Evolutionary conservation across 2,329 filamentous ascomycete genomes (phyloP).

Genomic region (Fusarium sp.): DNA sequence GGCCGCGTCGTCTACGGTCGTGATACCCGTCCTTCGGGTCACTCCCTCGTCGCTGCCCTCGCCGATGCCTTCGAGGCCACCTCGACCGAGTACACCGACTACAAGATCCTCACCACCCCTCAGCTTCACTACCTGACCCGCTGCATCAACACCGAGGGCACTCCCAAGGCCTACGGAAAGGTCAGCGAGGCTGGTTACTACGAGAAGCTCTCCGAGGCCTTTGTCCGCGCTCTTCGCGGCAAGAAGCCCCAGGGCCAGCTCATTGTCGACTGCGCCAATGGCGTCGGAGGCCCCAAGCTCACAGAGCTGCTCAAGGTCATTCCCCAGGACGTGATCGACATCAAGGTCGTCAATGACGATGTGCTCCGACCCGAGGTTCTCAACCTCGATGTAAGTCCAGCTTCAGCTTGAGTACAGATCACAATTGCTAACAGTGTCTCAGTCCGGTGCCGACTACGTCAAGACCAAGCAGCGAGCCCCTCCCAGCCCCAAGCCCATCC

Average conservation of each 20-base stretch:
- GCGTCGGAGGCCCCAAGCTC: slow-evolving; percentile 93
- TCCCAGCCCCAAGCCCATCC: slow-evolving; percentile 79
- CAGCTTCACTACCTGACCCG: slow-evolving; percentile 97
- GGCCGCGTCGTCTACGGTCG: slow-evolving; percentile 89
- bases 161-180: slow-evolving; percentile 86
- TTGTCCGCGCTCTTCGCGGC: slow-evolving; percentile 83
- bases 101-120: slow-evolving; percentile 93
- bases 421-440: slow-evolving; percentile 10
- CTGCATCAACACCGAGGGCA: slow-evolving; percentile 92
- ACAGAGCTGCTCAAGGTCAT: slow-evolving; percentile 86
- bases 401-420: neutral
- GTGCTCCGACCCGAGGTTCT: slow-evolving; percentile 89
- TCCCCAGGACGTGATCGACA: slow-evolving; percentile 72
- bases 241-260: slow-evolving; percentile 79
- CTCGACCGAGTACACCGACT: slow-evolving; percentile 80
- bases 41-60: slow-evolving; percentile 82
- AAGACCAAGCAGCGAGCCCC: slow-evolving; percentile 96
- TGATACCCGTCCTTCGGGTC: slow-evolving; percentile 93
- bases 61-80: slow-evolving; percentile 82
- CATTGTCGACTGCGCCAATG: slow-evolving; percentile 95
- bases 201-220: slow-evolving; percentile 87
- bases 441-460: slow-evolving; percentile 96
- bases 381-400: slow-evolving; percentile 80
- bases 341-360: slow-evolving; percentile 92
- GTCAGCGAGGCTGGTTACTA: slow-evolving; percentile 94